These are phyloP conservation scores for Coemansia sp. DNA, from an alignment of 192 early-diverging fungal genomes.

Conservation along the genomic window DNA sequence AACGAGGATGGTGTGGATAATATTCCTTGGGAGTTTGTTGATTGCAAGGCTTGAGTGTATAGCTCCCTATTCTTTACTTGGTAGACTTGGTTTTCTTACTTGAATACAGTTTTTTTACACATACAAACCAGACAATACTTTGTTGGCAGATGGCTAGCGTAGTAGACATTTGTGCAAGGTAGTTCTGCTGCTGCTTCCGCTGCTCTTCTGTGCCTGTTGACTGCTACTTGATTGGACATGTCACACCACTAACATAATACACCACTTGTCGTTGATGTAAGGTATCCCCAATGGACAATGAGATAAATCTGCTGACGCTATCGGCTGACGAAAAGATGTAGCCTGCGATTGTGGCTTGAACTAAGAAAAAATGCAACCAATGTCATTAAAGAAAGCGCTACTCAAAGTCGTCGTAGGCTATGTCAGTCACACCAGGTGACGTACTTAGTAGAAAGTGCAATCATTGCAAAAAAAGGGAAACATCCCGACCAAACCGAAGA, in stretches of 20 bases:
- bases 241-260: too few species aligned
- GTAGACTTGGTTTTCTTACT: neutral
- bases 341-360: neutral
- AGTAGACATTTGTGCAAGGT: too few species aligned
- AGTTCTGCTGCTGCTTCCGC: neutral
- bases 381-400: neutral
- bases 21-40: constrained; percentile 8
- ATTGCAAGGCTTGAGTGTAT: neutral
- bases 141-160: neutral
- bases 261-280: neutral
- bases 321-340: neutral
- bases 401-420: neutral
- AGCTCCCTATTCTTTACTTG: neutral
- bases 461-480: neutral
- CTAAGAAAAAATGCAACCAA: neutral
- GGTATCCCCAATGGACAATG: neutral
- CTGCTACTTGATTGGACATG: neutral
- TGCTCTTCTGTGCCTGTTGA: neutral
- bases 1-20: neutral
- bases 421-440: neutral
- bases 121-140: too few species aligned
- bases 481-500: neutral
- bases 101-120: too few species aligned
- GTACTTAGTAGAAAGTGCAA: neutral
- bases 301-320: neutral